Evolutionary conservation across 805 yeast species (phyloP).

Genomic region (Schwanniomyces yamadae): DNA sequence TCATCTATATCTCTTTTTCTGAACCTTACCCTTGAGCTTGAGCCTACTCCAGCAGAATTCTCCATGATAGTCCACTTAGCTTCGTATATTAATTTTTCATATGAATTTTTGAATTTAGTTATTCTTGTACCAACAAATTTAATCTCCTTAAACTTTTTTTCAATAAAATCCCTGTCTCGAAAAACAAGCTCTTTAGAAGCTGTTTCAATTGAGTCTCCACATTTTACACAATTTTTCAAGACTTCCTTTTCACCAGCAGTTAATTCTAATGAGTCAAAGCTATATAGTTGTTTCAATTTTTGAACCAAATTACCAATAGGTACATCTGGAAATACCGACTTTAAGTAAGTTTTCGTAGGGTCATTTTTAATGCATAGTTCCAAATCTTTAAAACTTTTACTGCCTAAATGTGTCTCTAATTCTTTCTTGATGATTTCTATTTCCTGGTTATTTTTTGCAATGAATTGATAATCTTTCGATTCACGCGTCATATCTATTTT

Average conservation of each 20-base stretch:
- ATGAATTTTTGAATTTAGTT: slow-evolving; percentile 24
- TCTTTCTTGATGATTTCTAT: too few relatives aligned
- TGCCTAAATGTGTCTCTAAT: too few relatives aligned
- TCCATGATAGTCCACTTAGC: slow-evolving; percentile 34
- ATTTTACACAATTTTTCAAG: slow-evolving; percentile 16
- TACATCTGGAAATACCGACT: slow-evolving; percentile 12
- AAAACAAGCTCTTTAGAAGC: slow-evolving; percentile 22
- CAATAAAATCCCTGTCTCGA: slow-evolving; percentile 20
- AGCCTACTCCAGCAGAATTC: slow-evolving; percentile 1
- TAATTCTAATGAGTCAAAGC: slow-evolving; percentile 11
- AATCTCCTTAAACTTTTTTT: slow-evolving; percentile 19
- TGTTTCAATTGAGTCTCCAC: slow-evolving; percentile 12
- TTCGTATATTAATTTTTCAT: slow-evolving; percentile 37
- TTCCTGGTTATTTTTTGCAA: too few relatives aligned
- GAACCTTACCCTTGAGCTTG: slow-evolving; percentile 9
- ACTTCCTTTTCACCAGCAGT: slow-evolving; percentile 25
- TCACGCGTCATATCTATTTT: too few relatives aligned
- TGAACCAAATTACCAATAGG: slow-evolving; percentile 3
- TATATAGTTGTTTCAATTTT: background rate
- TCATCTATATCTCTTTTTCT: slow-evolving; percentile 15
- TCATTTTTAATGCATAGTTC: slow-evolving; percentile 15
- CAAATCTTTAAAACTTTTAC: too few relatives aligned
- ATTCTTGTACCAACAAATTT: slow-evolving; percentile 26
- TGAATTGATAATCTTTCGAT: too few relatives aligned
- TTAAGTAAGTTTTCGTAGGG: slow-evolving; percentile 15